These are phyloP conservation scores for Periconia macrospinosa DNA, from an alignment of 2,329 filamentous ascomycete species.

Conservation along the genomic window DNA sequence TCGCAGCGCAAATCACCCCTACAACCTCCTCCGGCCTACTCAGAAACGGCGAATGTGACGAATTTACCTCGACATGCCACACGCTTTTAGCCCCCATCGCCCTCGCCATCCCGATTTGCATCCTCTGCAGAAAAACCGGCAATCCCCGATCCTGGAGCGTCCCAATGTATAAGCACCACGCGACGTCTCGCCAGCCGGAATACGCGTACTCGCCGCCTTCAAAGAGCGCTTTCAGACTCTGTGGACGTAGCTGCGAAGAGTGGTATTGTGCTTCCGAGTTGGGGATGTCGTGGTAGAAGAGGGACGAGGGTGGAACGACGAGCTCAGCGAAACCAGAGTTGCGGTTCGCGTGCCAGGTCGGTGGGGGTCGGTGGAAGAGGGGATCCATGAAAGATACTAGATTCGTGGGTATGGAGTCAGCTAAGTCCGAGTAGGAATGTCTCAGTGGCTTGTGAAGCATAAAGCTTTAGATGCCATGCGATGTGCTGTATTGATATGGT, in stretches of 20 bases:
- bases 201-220: slow-evolving; percentile 51
- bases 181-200: slow-evolving; percentile 53
- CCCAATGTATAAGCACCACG: slow-evolving; percentile 49
- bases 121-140: slow-evolving; percentile 45
- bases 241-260: slow-evolving; percentile 45
- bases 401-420: too few relatives aligned
- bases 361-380: slow-evolving; percentile 12
- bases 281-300: slow-evolving; percentile 57
- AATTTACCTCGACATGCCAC: slow-evolving; percentile 45
- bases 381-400: slow-evolving; percentile 16
- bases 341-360: slow-evolving; percentile 13
- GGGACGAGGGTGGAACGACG: slow-evolving; percentile 37
- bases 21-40: slow-evolving; percentile 49
- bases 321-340: slow-evolving; percentile 48
- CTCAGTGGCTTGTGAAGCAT: too few relatives aligned
- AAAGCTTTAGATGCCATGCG: too few relatives aligned
- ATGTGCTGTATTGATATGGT: too few relatives aligned
- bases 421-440: too few relatives aligned
- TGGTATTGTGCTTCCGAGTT: slow-evolving; percentile 48
- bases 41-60: slow-evolving; percentile 56
- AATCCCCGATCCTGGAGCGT: slow-evolving; percentile 48
- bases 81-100: slow-evolving; percentile 26
- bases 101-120: slow-evolving; percentile 44
- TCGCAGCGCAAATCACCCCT: slow-evolving; percentile 43
- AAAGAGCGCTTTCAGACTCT: slow-evolving; percentile 50